Conservation (phyloP, 805 yeast genomes). For the Torulaspora indica region DNA sequence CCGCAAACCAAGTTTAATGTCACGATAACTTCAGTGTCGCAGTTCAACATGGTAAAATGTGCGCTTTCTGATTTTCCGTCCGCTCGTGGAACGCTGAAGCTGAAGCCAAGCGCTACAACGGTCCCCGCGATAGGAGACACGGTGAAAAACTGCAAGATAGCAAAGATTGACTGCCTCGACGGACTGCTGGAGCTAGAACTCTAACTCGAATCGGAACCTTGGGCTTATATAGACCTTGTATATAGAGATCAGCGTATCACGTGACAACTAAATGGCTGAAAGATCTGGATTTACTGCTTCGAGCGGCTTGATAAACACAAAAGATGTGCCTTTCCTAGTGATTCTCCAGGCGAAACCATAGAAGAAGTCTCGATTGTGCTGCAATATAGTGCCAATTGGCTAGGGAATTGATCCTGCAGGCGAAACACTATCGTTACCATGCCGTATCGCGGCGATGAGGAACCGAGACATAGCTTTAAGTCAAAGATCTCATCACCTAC, state of each 20-base stretch:
- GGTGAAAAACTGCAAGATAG: conserved; percentile 39
- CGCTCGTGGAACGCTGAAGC: conserved; percentile 32
- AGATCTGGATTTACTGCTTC: conserved; percentile 5
- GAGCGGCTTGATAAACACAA: conserved; percentile 10
- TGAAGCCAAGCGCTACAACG: conserved; percentile 25
- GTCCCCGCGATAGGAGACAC: conserved; percentile 43
- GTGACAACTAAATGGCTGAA: background rate
- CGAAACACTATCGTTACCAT: conserved; percentile 1
- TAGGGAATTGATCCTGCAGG: background rate
- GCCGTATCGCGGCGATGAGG: conserved; percentile 7
- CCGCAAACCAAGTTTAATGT: conserved; percentile 28
- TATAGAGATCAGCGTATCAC: background rate
- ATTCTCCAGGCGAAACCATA: background rate
- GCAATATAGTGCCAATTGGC: background rate
- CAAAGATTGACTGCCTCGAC: conserved; percentile 42
- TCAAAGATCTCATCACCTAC: conserved; percentile 14
- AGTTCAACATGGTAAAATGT: conserved; percentile 36
- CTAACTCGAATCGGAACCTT: background rate
- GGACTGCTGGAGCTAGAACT: conserved; percentile 37
- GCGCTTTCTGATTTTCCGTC: conserved; percentile 28
- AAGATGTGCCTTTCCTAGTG: conserved; percentile 1
- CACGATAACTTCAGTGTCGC: conserved; percentile 42
- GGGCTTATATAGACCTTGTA: background rate
- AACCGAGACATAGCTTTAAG: conserved; percentile 8
- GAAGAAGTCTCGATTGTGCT: background rate